Conservation (phyloP, 2,329 filamentous ascomycete genomes). For the Cylindrodendrum hubeiense region DNA sequence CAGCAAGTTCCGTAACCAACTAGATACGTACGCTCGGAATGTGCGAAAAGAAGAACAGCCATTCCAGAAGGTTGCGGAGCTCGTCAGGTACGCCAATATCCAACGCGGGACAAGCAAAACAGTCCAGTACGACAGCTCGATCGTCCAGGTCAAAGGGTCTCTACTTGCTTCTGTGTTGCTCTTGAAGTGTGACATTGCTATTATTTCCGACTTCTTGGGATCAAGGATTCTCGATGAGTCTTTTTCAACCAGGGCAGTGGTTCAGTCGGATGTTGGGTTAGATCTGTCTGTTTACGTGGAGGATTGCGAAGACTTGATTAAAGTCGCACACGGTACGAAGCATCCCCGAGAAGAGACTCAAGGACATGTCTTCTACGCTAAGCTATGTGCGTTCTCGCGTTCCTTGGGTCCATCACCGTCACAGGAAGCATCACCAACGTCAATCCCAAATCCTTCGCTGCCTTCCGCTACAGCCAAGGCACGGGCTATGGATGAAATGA, state of each 20-base stretch:
- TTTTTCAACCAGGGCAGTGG: background rate
- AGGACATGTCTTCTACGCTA: constrained; percentile 62
- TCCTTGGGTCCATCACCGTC: background rate
- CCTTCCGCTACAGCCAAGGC: too few species aligned
- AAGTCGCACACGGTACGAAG: constrained; percentile 49
- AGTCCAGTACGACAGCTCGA: constrained; percentile 52
- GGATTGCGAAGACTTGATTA: constrained; percentile 47
- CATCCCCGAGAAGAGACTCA: constrained; percentile 61
- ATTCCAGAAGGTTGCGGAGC: constrained; percentile 59
- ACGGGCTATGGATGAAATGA: background rate
- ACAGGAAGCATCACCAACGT: constrained; percentile 30
- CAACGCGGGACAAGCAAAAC: constrained; percentile 34
- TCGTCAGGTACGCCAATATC: constrained; percentile 56
- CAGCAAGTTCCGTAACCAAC: background rate
- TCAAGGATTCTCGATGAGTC: background rate
- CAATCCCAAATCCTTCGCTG: constrained; percentile 41
- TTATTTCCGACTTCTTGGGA: constrained; percentile 49
- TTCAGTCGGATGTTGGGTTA: background rate
- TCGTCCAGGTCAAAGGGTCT: constrained; percentile 50
- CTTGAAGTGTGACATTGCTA: constrained; percentile 61
- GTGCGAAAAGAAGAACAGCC: constrained; percentile 62
- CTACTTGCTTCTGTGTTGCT: constrained; percentile 59
- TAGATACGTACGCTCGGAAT: constrained; percentile 25
- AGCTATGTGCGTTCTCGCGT: constrained; percentile 56
- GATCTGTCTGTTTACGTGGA: background rate